A percentile compares a stretch with the other conserved stretches of the same genome.
phyloP scores from a whole-genome alignment of 2,329 filamentous ascomycete species.

The Diaporthe longicolla region DNA sequence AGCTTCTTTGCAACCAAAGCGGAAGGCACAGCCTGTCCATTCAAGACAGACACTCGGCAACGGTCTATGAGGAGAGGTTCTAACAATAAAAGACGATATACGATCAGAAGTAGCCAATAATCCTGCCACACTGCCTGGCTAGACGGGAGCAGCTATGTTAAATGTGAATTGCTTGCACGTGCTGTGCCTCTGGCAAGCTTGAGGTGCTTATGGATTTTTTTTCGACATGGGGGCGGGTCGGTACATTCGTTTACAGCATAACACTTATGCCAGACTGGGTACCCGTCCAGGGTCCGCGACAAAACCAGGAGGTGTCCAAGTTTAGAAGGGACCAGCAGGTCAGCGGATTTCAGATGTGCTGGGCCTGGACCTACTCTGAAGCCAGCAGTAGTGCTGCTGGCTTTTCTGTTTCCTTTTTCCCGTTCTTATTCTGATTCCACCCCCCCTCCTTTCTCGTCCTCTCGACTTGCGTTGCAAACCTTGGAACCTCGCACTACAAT shows the following conservation, averaged over 20 bases:
- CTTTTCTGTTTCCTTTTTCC: not conserved
- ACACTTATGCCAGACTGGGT: not conserved
- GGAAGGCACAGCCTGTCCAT: constrained; percentile 8
- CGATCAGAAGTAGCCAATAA: not conserved
- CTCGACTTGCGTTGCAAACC: not conserved
- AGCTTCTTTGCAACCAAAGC: constrained; percentile 6
- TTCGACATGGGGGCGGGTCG: not conserved
- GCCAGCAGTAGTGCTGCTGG: not conserved
- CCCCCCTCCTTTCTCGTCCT: not conserved
- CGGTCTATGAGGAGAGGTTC: too few species aligned
- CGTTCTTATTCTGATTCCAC: not conserved
- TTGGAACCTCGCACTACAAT: not conserved
- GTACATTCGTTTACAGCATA: not conserved
- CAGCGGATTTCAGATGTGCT: constrained; percentile 13
- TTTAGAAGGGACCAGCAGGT: constrained; percentile 27
- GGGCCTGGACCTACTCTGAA: not conserved
- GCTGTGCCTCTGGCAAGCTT: not conserved
- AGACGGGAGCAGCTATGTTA: not conserved
- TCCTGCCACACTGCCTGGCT: not conserved
- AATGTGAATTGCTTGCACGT: not conserved
- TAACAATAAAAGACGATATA: not conserved
- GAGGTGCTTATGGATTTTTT: constrained; percentile 16
- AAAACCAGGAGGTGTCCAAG: constrained; percentile 14
- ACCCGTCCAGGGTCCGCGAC: constrained; percentile 12
- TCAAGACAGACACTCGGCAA: too few species aligned